Evolutionary conservation across 1,284 basidiomycete species (phyloP).

Genomic region (Tremellales sp.): DNA sequence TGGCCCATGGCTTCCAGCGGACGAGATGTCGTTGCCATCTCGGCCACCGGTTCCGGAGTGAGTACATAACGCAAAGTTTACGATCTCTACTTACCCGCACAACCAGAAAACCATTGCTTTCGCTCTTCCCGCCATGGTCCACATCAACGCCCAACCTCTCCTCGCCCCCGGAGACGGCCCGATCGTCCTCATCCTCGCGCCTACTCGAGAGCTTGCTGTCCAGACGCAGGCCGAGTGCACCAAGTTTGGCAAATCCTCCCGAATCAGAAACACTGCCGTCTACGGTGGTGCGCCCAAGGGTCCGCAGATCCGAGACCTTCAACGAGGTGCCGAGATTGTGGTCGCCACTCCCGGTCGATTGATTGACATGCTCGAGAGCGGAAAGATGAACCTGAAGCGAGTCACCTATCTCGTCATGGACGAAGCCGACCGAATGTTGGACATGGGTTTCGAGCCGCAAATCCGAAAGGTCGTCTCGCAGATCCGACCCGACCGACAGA

Average conservation of each 20-base stretch:
- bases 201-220: conserved; percentile 96
- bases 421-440: conserved; percentile 73
- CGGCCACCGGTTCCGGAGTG: conserved; percentile 92
- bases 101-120: conserved; percentile 99
- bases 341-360: conserved; percentile 93
- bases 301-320: conserved; percentile 94
- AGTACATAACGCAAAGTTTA: too few species aligned
- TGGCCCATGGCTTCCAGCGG: conserved; percentile 97
- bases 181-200: conserved; percentile 92
- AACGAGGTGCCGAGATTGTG: conserved; percentile 94
- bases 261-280: conserved; percentile 96
- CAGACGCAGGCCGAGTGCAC: conserved; percentile 99
- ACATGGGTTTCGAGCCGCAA: conserved; percentile 89
- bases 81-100: too few species aligned
- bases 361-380: conserved; percentile 94
- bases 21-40: conserved; percentile 92
- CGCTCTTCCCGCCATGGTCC: conserved; percentile 96
- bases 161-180: conserved; percentile 92
- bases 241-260: conserved; percentile 95
- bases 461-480: conserved; percentile 97
- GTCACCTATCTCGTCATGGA: conserved; percentile 99
- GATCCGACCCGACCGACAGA: conserved; percentile 93
- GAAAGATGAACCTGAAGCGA: conserved; percentile 92
- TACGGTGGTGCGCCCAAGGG: conserved; percentile 99
- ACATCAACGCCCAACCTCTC: conserved; percentile 98